These are phyloP conservation scores for Yueomyces sinensis DNA, from an alignment of 805 yeast genomes.

Conservation along the genomic window DNA sequence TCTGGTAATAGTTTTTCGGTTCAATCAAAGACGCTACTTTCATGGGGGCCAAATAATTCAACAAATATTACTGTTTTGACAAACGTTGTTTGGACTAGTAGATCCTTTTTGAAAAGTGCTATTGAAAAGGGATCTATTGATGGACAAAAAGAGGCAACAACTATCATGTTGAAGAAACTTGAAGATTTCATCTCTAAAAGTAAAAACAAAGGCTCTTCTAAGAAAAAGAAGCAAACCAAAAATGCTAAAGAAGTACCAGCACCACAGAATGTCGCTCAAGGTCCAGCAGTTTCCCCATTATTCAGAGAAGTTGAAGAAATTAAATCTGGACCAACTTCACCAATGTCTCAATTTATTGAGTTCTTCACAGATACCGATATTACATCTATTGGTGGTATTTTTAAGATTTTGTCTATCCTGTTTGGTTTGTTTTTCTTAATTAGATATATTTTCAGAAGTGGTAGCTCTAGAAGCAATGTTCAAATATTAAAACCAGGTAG, in stretches of 20 bases:
- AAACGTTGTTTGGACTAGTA: slow-evolving; percentile 56
- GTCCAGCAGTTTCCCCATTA: not conserved
- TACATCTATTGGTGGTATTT: slow-evolving; percentile 9
- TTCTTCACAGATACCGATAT: slow-evolving; percentile 2
- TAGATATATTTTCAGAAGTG: slow-evolving; percentile 2
- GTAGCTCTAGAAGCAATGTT: slow-evolving; percentile 3
- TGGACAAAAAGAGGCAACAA: slow-evolving; percentile 54
- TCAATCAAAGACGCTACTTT: slow-evolving; percentile 40
- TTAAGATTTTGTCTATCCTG: slow-evolving; percentile 2
- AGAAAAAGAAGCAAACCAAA: not conserved
- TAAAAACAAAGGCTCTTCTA: not conserved
- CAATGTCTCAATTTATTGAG: not conserved
- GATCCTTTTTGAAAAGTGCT: slow-evolving; percentile 64
- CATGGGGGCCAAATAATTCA: slow-evolving; percentile 49
- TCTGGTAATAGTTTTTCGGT: slow-evolving; percentile 59
- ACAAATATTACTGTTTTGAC: slow-evolving; percentile 45
- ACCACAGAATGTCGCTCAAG: not conserved
- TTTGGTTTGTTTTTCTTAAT: slow-evolving; percentile 5
- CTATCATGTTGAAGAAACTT: slow-evolving; percentile 31
- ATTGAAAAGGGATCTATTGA: slow-evolving; percentile 65
- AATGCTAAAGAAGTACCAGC: not conserved
- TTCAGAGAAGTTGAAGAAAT: not conserved
- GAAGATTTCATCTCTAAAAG: slow-evolving; percentile 15
- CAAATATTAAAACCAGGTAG: slow-evolving; percentile 14
- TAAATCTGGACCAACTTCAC: not conserved